phyloP scores from a whole-genome alignment of 148 eudicot genomes.

The Pharnaceum exiguum region DNA sequence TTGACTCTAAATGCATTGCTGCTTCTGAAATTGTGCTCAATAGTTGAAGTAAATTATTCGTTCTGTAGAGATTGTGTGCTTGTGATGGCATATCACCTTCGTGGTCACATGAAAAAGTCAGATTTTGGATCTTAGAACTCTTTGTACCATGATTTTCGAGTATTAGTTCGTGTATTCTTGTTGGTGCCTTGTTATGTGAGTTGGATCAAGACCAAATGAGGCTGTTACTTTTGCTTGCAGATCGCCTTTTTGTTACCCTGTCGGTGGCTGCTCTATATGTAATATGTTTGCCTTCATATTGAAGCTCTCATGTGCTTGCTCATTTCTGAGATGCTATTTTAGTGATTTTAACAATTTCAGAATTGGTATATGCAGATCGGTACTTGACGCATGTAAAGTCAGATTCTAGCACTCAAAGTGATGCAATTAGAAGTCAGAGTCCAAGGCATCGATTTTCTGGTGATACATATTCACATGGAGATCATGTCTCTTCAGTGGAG shows the following conservation, averaged over 20 bases:
- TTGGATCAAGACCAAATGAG: too few relatives aligned
- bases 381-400: constrained; percentile 55
- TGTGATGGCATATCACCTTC: too few relatives aligned
- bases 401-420: constrained; percentile 43
- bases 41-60: too few relatives aligned
- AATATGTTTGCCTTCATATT: neutral
- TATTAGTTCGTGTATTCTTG: too few relatives aligned
- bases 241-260: neutral
- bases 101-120: too few relatives aligned
- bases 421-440: constrained; percentile 44
- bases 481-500: constrained; percentile 38
- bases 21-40: too few relatives aligned
- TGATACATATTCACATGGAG: constrained; percentile 46
- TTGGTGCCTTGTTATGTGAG: too few relatives aligned
- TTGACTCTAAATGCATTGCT: too few relatives aligned
- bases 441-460: constrained; percentile 36
- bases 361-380: constrained; percentile 50
- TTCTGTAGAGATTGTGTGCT: too few relatives aligned
- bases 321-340: constrained; percentile 5
- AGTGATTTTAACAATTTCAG: constrained; percentile 12
- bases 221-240: neutral
- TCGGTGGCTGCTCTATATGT: too few relatives aligned
- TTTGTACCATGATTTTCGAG: too few relatives aligned
- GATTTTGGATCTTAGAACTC: too few relatives aligned
- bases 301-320: neutral